Base-by-base conservation (phyloP, 2,329 filamentous ascomycete genomes). In the Aspergillus carbonarius region DNA sequence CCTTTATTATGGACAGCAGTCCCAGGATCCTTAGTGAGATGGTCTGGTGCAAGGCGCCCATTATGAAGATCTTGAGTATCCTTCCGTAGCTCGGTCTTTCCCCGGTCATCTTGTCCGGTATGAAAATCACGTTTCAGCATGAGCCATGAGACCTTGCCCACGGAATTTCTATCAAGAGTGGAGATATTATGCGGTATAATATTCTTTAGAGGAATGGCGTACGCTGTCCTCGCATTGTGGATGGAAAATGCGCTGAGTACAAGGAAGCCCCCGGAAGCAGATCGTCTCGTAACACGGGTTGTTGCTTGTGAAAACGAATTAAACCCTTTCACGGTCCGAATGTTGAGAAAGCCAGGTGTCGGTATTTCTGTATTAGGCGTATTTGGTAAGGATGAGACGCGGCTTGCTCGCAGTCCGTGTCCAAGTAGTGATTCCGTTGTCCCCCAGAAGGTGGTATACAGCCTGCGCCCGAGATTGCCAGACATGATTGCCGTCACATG, bases 201-300 rank as follows among this genome's bases (percentile, higher is more conserved):
- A 48, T 71, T 71, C 47, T 72, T 68, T 17, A 69, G 59, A 8
- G 67, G 60, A 17, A 71, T 66, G 17, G 70, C 68, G 61, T 72
- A 74, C 27, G 69, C 66, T 57, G 72, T 61, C 20, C 70, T 68
- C 17, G 70, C 70, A 37, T 70, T 57, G 10, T 70, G 72, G 34
- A 64, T 72, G 20, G 73, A 70, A 25, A 71, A 74, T 5, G 68
- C 72, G 17, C 82, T 80, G 51, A 84, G 69, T 15, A 85, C 78
- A 25, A 86, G 73, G 35, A 85, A 74, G 5, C 83, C 80, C 23
- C 83, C 81, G 1, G 83, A 85, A 34, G 82, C 81, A 67, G 83
- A 83, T 66, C 80, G 82, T 59, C 78, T 79, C 10, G 79, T 79
- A 23, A 80, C 73, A 68, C 81, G 76, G 57, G 73, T 71, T 25